Base-by-base conservation (phyloP, 2,329 filamentous ascomycete genomes). In the Trichoderma brevicompactum region DNA sequence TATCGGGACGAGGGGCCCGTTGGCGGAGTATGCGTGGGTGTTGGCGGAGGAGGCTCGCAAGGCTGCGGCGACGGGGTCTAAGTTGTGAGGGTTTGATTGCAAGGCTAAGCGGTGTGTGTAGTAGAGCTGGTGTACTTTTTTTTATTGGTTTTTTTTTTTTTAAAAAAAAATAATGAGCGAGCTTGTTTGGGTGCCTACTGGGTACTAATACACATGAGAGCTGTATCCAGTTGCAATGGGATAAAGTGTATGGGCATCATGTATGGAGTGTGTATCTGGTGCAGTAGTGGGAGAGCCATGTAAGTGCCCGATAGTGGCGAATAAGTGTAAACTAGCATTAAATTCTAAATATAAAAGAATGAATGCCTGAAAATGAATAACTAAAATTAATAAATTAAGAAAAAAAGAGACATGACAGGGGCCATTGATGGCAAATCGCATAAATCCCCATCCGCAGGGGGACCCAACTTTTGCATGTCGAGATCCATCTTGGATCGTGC, bases 1-100 rank as follows among this genome's bases (percentile, higher is more conserved):
- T 77, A 92, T 84, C 0, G 80, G 80, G 64, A 85, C 87, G 75
- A 88, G 91, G 79, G 83, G 81, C 52, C 88, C 91, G 23, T 86
- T 94, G 81, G 93, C 90, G 0, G 83, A 92, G 77, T 83, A 90
- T 71, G 92, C 92, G 6, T 97, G 93, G 92, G 81, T 84, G 65
- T 78, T 92, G 71, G 89, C 94, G 65, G 82, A 81, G 76, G 77
- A 74, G 67, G 77, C 78, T 60, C 72, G 72, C 50, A 71, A 67
- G 15, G 28, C 58, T n/a, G 38, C 23, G 43, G 68, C 65, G 23
- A 13, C 19, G 32, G 69, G 65, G 10, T 52, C 72, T 32, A 76
- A 71, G 70, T 55, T 78, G 70, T 77, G 2, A 65, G 40, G 53
- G 15, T 19, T 32, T 32, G 28, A 7, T 5, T 38, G 15, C n/a